Conservation (phyloP, 495 filamentous ascomycete genomes). For the Eremomyces bilateralis region DNA sequence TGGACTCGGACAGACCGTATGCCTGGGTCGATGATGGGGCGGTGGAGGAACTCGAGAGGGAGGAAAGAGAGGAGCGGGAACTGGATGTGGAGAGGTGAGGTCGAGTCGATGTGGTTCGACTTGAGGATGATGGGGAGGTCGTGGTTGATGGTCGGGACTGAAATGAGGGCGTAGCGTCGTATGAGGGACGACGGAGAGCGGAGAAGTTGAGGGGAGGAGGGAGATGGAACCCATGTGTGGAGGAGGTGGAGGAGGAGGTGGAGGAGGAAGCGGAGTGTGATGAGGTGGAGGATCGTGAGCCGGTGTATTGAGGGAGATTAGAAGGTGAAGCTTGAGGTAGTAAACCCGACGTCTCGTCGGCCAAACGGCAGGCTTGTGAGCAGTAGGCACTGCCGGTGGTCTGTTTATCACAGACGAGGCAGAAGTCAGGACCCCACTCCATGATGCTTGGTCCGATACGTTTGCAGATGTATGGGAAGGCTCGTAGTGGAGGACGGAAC, state of each 20-base stretch:
- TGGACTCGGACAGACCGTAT: too few relatives aligned
- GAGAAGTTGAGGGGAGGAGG: conserved; percentile 49
- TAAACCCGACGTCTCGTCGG: conserved; percentile 54
- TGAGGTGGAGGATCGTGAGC: conserved; percentile 1
- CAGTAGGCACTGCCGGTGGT: conserved; percentile 66
- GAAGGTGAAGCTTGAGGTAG: conserved; percentile 5
- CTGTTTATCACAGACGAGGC: conserved; percentile 82
- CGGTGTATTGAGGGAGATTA: conserved; percentile 3
- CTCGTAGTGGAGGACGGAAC: too few relatives aligned
- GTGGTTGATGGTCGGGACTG: conserved; percentile 1
- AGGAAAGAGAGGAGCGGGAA: conserved; percentile 69
- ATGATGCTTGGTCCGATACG: too few relatives aligned
- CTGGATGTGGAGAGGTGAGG: conserved; percentile 66
- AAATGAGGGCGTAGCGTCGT: not conserved
- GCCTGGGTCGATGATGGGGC: too few relatives aligned
- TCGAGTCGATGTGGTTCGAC: too few relatives aligned
- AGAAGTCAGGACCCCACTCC: conserved; percentile 83
- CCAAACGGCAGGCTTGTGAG: conserved; percentile 77
- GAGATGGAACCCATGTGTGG: conserved; percentile 33
- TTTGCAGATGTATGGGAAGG: too few relatives aligned
- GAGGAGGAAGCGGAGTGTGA: conserved; percentile 9
- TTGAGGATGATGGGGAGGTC: conserved; percentile 10
- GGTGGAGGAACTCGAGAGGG: conserved; percentile 39
- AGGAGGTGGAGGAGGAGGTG: conserved; percentile 2
- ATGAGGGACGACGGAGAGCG: conserved; percentile 17